A percentile compares a stretch with the other conserved stretches of the same genome.
These are phyloP conservation scores for Suhomyces kilbournensis DNA, from an alignment of 805 yeast genomes.

Conservation along the genomic window DNA sequence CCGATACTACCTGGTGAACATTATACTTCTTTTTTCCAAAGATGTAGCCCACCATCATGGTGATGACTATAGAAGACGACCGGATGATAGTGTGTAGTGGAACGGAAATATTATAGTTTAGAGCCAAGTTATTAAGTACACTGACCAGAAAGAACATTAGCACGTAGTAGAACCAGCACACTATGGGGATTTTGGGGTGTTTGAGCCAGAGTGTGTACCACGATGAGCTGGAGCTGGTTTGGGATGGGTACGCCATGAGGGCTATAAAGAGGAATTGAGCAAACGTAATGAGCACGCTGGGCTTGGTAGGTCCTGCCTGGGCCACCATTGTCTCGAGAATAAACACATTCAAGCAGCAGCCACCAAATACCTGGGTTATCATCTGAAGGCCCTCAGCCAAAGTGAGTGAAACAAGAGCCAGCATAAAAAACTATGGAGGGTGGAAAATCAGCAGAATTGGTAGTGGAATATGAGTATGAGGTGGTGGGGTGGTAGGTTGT, in stretches of 20 bases:
- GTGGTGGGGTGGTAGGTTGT: too few species aligned
- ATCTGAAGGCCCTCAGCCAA: not conserved
- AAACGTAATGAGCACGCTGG: conserved; percentile 55
- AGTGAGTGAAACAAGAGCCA: not conserved
- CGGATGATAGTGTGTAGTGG: conserved; percentile 68
- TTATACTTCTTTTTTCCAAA: conserved; percentile 46
- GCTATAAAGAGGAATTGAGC: conserved; percentile 55
- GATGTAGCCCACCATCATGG: conserved; percentile 54
- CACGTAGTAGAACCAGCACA: conserved; percentile 46
- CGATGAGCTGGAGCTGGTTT: conserved; percentile 22
- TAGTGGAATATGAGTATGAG: not conserved
- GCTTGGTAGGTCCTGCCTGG: conserved; percentile 16
- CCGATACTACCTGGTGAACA: conserved; percentile 46
- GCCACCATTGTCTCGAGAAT: conserved; percentile 54
- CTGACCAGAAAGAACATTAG: conserved; percentile 50
- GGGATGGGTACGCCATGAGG: conserved; percentile 28
- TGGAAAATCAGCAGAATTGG: too few species aligned
- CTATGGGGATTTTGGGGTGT: conserved; percentile 39
- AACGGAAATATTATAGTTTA: conserved; percentile 54
- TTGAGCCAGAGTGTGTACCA: conserved; percentile 26
- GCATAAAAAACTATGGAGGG: too few species aligned
- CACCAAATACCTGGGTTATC: conserved; percentile 48
- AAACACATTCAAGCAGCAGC: conserved; percentile 71
- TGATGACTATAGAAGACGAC: conserved; percentile 60
- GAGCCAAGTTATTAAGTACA: conserved; percentile 55